These are phyloP conservation scores for Rubus parviflorus DNA, from an alignment of 306 rosid species.

Conservation along the genomic window DNA sequence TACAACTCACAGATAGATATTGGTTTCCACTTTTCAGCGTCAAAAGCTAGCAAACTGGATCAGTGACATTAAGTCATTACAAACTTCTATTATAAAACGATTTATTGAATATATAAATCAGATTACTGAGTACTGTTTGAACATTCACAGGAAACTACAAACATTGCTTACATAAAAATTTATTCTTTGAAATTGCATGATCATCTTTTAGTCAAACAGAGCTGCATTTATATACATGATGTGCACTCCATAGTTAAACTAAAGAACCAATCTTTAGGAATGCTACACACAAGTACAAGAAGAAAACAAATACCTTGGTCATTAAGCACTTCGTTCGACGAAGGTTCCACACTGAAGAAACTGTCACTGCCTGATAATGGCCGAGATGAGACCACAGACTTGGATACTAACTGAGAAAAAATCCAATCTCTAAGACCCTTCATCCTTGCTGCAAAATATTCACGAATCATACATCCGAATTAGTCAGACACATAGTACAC, in stretches of 20 bases:
- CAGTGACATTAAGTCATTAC: background rate
- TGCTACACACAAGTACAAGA: background rate
- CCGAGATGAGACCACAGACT: conserved; percentile 61
- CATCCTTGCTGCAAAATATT: conserved; percentile 62
- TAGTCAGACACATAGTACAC: background rate
- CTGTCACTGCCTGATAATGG: conserved; percentile 55
- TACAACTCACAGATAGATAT: conserved; percentile 8
- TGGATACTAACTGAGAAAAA: conserved; percentile 76
- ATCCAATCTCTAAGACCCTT: conserved; percentile 78
- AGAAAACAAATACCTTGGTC: conserved; percentile 58
- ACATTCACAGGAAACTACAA: background rate
- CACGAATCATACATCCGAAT: conserved; percentile 8
- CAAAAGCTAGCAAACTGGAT: background rate
- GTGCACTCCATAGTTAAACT: background rate
- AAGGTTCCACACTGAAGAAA: conserved; percentile 43
- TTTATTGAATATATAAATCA: too few species aligned
- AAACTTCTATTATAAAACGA: background rate
- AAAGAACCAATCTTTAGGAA: background rate
- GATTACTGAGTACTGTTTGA: background rate
- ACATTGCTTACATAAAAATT: background rate
- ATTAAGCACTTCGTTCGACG: conserved; percentile 36
- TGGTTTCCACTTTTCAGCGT: background rate
- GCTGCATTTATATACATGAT: background rate
- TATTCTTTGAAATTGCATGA: too few species aligned
- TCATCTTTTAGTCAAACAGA: background rate